Evolutionary conservation across 2,329 filamentous ascomycete species (phyloP), one percentile per base, ranked within the genome.

Genomic region (Sporothrix mexicana): DNA sequence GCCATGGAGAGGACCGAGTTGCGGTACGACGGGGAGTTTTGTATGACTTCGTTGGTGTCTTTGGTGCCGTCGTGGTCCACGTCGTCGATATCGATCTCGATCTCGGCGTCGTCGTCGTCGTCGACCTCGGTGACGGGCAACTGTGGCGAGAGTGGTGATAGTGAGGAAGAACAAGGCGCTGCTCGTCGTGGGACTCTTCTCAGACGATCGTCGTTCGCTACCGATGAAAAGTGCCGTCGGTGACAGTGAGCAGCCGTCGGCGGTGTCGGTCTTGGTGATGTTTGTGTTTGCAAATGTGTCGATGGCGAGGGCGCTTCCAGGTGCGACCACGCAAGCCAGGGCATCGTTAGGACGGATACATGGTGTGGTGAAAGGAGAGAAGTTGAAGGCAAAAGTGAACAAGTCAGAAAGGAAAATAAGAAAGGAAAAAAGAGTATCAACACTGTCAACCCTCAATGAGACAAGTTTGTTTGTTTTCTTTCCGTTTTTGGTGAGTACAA

Each of bases 201-300:
- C 17, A 25, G 20, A n/a, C 41, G 41, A 23, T 49, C 15, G 53
- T 64, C 72, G 45, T 69, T 47, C 30, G 69, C 72, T 1, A 71
- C 69, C 0, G 72, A 73, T 6, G 72, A 69, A 41, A 30, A 71
- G 64, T 73, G 64, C 23, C 72, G 69, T 8, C 72, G 69, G 20
- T 73, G 72, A 55, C 61, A 36, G 30, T 51, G 72, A 12, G 43
- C 45, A 10, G 43, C 23, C n/a, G 57, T 13, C 17, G 47, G 62
- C 20, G 41, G 47, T 10, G 30, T n/a, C n/a, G 23, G 4, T 59
- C 30, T 12, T 25, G 43, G 3, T 43, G 10, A 53, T 36, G 30
- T 43, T 30, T 30, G 17, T n/a, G 41, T 55, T n/a, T n/a, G n/a
- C n/a, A n/a, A n/a, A n/a, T n/a, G n/a, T n/a, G 47, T n/a, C 15